Conservation (phyloP, 2,329 filamentous ascomycete species). For the Leptographium radiaticola region DNA sequence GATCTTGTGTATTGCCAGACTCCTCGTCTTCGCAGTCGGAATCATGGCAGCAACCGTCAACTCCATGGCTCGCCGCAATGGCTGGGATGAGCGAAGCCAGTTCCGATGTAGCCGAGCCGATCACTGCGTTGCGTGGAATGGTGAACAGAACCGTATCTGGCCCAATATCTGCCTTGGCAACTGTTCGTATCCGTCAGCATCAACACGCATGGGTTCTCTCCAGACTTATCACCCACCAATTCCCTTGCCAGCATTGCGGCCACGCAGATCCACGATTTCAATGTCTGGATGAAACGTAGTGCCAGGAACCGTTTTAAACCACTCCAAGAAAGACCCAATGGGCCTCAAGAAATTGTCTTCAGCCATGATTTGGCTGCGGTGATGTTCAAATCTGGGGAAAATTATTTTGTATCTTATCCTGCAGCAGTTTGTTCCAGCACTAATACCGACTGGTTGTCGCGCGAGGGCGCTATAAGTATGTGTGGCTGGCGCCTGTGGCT, state of each 20-base stretch:
- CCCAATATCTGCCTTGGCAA: conserved; percentile 55
- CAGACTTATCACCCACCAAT: conserved; percentile 28
- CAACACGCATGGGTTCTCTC: background rate
- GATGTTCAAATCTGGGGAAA: background rate
- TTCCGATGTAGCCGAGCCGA: conserved; percentile 60
- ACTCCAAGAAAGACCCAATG: conserved; percentile 34
- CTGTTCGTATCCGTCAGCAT: conserved; percentile 25
- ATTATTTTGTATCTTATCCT: background rate
- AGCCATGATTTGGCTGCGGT: background rate
- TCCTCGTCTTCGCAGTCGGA: conserved; percentile 26
- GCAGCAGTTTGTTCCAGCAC: background rate
- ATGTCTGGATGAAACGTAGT: conserved; percentile 40
- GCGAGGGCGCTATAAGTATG: background rate
- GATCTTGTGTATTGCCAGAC: conserved; percentile 25
- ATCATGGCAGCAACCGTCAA: conserved; percentile 24
- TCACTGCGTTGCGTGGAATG: conserved; percentile 58
- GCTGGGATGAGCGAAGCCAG: conserved; percentile 44
- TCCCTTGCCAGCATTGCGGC: conserved; percentile 38
- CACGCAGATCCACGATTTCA: conserved; percentile 37
- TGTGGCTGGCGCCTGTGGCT: too few species aligned
- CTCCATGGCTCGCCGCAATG: conserved; percentile 28
- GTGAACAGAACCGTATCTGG: conserved; percentile 70
- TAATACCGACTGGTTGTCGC: background rate
- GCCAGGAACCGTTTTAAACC: conserved; percentile 39
- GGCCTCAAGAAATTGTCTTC: conserved; percentile 25